Evolutionary conservation across 257 asterid genomes (phyloP), one percentile per base, ranked within the genome.

Genomic region (Solanum pimpinellifolium): DNA sequence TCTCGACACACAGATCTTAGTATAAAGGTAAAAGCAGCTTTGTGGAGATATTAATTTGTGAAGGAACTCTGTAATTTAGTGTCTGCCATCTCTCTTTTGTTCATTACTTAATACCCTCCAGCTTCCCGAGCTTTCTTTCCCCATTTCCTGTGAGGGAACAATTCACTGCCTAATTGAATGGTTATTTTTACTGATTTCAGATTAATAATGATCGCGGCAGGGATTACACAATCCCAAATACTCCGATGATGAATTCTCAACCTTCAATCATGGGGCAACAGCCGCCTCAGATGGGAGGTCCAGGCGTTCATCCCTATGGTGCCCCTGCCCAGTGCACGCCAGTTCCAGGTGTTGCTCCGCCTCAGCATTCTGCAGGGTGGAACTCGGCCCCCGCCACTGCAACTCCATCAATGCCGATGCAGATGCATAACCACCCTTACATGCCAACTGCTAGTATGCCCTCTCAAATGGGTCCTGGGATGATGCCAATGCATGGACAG

Each of bases 1-100:
- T 97, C 99, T 86, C 95, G 99, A 42, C 99, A 97, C 90, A 95
- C 98, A 72, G 99, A 96, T 92, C 98, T 97, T 90, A 96, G 99
- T 89, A 97, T 97, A 83, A 97, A 96, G 96, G 99, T 92, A 91
- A 78, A 44, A 27, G 1, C 68, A 80, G 41, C 66, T 47, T 29
- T 80, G 44, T 47, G 20, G 68, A 47, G 84, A 47, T 47, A 80
- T 9, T 47, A 31, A 18, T 49, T n/a, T 78, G 16, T 27, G 39
- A 78, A 1, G 16, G 65, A 27, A 78, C 65, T 78, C 84, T 46
- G 84, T 78, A 16, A 78, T 78, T 78, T 78, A 46, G 84, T 78
- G 62, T 78, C 41, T 0, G 23, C 65, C 25, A 46, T 78, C 41
- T 78, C 41, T 29, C 41, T 47, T 80, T 31, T 80, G 44, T 65